Evolutionary conservation across 495 filamentous ascomycete genomes (phyloP), one percentile per base, ranked within the genome.

Genomic region (Beverwykella pulmonaria): DNA sequence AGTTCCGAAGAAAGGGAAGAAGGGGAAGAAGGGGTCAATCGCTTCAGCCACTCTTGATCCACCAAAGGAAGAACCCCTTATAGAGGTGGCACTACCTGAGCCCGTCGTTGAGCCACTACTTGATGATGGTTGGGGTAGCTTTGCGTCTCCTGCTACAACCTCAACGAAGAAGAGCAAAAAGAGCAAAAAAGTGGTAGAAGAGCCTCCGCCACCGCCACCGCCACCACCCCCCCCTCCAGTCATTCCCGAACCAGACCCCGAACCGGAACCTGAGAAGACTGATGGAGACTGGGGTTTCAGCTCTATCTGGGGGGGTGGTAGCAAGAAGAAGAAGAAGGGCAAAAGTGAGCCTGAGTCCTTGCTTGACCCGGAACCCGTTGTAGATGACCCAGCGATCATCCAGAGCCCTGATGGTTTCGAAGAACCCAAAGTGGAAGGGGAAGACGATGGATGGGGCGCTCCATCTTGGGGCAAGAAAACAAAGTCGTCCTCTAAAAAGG

Each of bases 371-470:
- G 65, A 65, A n/a, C 60, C 59, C 2, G 26, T 63, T 12, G 30
- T 65, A 2, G 69, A 73, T 23, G 67, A 77, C 20, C 36, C 36
- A 1, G 47, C 66, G 2, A 19, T 19, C 14, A 50, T 72, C 25
- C 65, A 72, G 63, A 53, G 50, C 3, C 72, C 74, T 6, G 75
- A 71, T 36, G 71, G 59, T 34, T 67, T 78, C 7, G 73, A 76
- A 25, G 76, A 78, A 63, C 75, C 76, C 1, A 71, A 67, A 32
- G 66, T 69, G 19, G 63, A 69, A 30, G 71, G 57, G 23, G 76
- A 75, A 34, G 74, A 74, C 34, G 71, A 75, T 19, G 39, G 39
- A 14, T 71, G 41, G 29, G 68, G 60, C 0, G 41, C 57, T 27
- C 53, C 61, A 15, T 74, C 63, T 39, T 70, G 68, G 70, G 57